Evolutionary conservation across 2,329 filamentous ascomycete genomes (phyloP), one percentile per base, ranked within the genome.

Genomic region (Pseudomassariella vexata): DNA sequence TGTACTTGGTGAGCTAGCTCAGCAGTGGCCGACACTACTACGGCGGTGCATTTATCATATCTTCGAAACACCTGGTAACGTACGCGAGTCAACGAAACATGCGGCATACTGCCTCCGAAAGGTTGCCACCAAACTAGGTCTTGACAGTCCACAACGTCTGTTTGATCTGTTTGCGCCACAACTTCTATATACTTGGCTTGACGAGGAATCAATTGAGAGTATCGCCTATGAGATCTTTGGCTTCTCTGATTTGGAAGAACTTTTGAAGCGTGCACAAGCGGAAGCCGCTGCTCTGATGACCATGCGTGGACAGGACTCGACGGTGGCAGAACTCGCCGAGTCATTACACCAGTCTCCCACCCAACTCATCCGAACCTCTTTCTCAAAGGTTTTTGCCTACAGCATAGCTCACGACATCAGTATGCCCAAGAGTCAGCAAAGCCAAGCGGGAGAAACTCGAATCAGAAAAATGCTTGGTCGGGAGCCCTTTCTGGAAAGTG

Each of bases 1-100:
- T 40, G 76, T 86, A 7, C 63, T 96, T 9, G 76, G 83, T 2
- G 78, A 79, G 34, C 63, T 98, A 36, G 92, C 85, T 16, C 85
- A 86, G 19, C 64, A 68, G 30, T 96, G 90, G 85, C 80, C 87
- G 37, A 94, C 89, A 1, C 68, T 96, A 14, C 69, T 95, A 25
- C 81, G 89, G 31, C 79, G 84, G 42, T 88, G 87, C 43, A 84
- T 94, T 12, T 98, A 95, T 54, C 84, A 92, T 55, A 88, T 96
- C 15, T 95, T 96, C 46, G 92, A 96, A 55, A 87, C 83, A 0
- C 85, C 89, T 2, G 86, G 84, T 2, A 78, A 79, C 35, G 76
- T 94, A 10, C 60, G 71, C 3, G 59, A 63, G 9, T 82, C 83
- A 6, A 66, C 70, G 14, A 63, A 68, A 14, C 83, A 95, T 59